Conservation (phyloP, 371 early-diverging fungal genomes). For the Haplosporangium sp. region DNA sequence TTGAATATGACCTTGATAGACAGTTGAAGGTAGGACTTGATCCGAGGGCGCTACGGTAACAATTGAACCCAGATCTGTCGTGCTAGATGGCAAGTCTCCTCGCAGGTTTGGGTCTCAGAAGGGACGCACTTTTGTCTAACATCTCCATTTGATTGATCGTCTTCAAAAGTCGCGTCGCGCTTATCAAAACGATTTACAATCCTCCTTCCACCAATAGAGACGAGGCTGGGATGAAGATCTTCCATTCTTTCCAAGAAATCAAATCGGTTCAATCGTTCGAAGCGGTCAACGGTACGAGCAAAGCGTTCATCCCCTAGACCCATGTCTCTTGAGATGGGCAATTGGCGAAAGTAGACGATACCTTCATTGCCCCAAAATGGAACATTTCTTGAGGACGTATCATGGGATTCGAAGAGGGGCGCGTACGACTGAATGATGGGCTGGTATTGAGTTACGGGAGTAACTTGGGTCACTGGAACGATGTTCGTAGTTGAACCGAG, state of each 20-base stretch:
- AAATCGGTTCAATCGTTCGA: not conserved
- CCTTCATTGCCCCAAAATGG: too few relatives aligned
- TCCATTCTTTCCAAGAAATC: not conserved
- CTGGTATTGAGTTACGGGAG: not conserved
- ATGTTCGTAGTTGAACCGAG: conserved; percentile 10
- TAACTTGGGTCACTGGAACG: conserved; percentile 5
- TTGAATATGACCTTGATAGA: conserved; percentile 21
- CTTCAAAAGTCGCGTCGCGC: not conserved
- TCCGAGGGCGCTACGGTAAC: conserved; percentile 7
- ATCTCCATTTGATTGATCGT: too few relatives aligned
- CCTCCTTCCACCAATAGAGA: too few relatives aligned
- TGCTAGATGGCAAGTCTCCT: conserved; percentile 4
- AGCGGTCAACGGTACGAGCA: not conserved
- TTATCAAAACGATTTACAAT: not conserved
- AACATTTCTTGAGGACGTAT: not conserved
- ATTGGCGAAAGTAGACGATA: too few relatives aligned
- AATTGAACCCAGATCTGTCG: conserved; percentile 20
- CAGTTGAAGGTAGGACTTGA: conserved; percentile 14
- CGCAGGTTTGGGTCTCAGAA: conserved; percentile 10
- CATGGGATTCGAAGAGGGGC: not conserved
- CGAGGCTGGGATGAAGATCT: not conserved
- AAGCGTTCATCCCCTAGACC: not conserved
- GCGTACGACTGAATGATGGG: not conserved
- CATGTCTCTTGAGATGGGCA: too few relatives aligned
- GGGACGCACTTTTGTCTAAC: conserved; percentile 10